Conservation (phyloP, 2,329 filamentous ascomycete genomes). For the Hymenoscyphus fraxineus region DNA sequence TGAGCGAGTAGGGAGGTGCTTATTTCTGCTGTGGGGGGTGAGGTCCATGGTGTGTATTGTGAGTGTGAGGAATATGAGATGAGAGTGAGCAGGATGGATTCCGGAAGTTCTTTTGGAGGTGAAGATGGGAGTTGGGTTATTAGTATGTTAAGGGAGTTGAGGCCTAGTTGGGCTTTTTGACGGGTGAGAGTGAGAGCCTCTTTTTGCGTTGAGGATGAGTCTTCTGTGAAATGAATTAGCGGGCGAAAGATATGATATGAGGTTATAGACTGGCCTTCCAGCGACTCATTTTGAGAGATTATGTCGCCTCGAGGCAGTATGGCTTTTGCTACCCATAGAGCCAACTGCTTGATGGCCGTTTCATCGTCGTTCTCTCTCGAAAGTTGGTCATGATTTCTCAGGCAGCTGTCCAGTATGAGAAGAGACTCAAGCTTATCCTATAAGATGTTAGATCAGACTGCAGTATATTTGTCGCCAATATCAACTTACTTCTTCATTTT, state of each 20-base stretch:
- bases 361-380: constrained; percentile 15
- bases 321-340: constrained; percentile 23
- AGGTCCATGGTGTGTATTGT: constrained; percentile 39
- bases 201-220: constrained; percentile 9
- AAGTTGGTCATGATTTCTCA: constrained; percentile 16
- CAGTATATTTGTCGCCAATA: neutral
- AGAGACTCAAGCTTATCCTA: constrained; percentile 26
- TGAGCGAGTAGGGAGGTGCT: constrained; percentile 36
- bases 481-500: constrained; percentile 7
- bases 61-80: constrained; percentile 34
- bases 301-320: constrained; percentile 27
- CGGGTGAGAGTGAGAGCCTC: constrained; percentile 14
- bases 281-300: constrained; percentile 23
- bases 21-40: constrained; percentile 28
- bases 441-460: constrained; percentile 17
- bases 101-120: neutral
- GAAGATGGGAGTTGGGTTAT: constrained; percentile 8
- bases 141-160: constrained; percentile 17
- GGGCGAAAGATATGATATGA: neutral
- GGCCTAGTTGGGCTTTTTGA: constrained; percentile 20
- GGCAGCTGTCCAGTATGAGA: constrained; percentile 26
- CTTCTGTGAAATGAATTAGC: constrained; percentile 5
- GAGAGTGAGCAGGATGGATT: constrained; percentile 33
- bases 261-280: constrained; percentile 19
- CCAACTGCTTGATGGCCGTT: constrained; percentile 19